Conservation (phyloP, 768 basidiomycete species). For the Cystofilobasidium bisporidii region DNA sequence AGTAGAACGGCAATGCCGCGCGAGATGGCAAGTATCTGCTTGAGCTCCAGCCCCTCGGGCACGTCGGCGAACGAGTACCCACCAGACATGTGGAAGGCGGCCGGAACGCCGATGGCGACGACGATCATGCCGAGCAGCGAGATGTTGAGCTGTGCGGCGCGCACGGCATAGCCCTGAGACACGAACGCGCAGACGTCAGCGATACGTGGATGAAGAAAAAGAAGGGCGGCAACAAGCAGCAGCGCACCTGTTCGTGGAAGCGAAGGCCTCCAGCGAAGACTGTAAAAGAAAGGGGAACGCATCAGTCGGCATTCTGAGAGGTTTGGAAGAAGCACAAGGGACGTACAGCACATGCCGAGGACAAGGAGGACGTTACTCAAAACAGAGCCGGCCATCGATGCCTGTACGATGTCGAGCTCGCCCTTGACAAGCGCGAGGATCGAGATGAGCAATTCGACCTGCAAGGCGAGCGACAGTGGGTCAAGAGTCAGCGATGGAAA, state of each 20-base stretch:
- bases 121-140: constrained; percentile 24
- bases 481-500: too few relatives aligned
- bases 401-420: constrained; percentile 28
- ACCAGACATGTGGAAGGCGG: constrained; percentile 8
- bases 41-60: constrained; percentile 16
- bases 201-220: too few relatives aligned
- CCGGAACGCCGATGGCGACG: constrained; percentile 20
- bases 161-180: constrained; percentile 24
- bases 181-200: too few relatives aligned
- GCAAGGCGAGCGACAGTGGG: too few relatives aligned
- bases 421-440: constrained; percentile 29
- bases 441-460: constrained; percentile 26
- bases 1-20: constrained; percentile 27
- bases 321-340: background rate
- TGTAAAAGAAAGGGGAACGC: too few relatives aligned
- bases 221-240: too few relatives aligned
- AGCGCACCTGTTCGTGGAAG: constrained; percentile 29
- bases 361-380: constrained; percentile 25
- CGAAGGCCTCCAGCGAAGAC: constrained; percentile 23
- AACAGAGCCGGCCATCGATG: constrained; percentile 25
- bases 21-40: constrained; percentile 17
- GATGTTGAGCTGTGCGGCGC: constrained; percentile 29
- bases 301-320: background rate
- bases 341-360: constrained; percentile 22
- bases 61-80: background rate